Base-by-base conservation (phyloP, 768 basidiomycete species). In the Holtermanniella nyarrowii region DNA sequence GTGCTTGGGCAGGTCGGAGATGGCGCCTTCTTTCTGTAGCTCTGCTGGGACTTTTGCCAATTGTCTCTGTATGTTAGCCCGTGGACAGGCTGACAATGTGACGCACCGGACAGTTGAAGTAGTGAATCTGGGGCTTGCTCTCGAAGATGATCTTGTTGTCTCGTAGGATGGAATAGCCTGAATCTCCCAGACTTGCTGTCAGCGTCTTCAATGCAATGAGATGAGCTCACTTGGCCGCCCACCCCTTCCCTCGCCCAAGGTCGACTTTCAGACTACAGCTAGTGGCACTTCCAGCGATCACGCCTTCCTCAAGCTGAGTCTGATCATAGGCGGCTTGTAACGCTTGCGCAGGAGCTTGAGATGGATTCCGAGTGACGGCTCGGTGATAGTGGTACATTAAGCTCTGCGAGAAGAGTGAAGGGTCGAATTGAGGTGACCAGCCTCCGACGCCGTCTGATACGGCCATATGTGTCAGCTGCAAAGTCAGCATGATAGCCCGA, bases 381-480 rank as follows among this genome's bases (percentile, higher is more conserved):
- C 52, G 44, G 42, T 60, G 50, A 42, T 68, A 65, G 70, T 86
- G 82, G 70, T 83, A 90, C 85, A 91, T 89, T 46, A 96, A 74
- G 0, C 86, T 80, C 72, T 95, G 90, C 1, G 88, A 83, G 74
- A 91, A 96, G 42, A 91, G 74, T 0, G 88, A 83, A 0, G 88
- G 88, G 71, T 95, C 88, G 48, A 87, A 79, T 85, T 23, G 80
- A 79, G 31, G 83, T 80, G 44, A 78, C 91, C 91, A 96, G 18
- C 90, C 89, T 1, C 89, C 89, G 3, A 95, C 89, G 18, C 90
- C 90, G 61, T 96, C 90, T 37, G 89, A 86, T 3, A 95, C 80
- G 31, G 87, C 88, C 48, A 95, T 76, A 40, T 63, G 64, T 13
- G 61, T 63, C 60, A 60, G 56, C 27, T 51, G 18, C 26, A 48